Evolutionary conservation across 306 rosid species (phyloP).

Genomic region (Echinosophora koreensis): DNA sequence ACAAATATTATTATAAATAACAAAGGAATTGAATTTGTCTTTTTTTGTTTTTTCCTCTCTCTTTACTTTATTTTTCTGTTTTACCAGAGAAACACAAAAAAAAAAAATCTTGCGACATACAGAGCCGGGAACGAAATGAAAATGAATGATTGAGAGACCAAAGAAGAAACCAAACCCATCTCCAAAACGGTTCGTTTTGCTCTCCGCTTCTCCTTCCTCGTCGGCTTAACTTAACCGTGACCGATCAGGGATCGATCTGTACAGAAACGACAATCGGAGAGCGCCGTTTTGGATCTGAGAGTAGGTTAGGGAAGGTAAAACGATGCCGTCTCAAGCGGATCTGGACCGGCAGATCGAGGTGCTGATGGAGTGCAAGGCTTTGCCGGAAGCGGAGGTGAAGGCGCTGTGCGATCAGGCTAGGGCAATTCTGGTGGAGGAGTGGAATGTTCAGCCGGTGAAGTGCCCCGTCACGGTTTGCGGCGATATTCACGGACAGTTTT

Average conservation of each 20-base stretch:
- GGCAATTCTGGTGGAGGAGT: slow-evolving; percentile 93
- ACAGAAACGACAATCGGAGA: not conserved
- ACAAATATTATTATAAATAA: slow-evolving; percentile 19
- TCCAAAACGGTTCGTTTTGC: slow-evolving; percentile 60
- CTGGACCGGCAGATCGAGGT: slow-evolving; percentile 99
- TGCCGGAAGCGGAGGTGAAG: slow-evolving; percentile 93
- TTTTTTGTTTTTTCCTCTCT: slow-evolving; percentile 44
- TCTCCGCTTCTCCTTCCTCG: slow-evolving; percentile 40
- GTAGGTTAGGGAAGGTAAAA: not conserved
- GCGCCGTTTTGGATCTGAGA: slow-evolving; percentile 57
- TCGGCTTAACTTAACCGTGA: slow-evolving; percentile 30
- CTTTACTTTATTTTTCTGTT: not conserved
- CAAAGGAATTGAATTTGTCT: not conserved
- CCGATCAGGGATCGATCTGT: slow-evolving; percentile 59
- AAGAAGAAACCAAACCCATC: slow-evolving; percentile 42
- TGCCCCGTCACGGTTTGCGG: slow-evolving; percentile 98
- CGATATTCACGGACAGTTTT: slow-evolving; percentile 96
- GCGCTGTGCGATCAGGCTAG: slow-evolving; percentile 93
- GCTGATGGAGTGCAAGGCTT: slow-evolving; percentile 96
- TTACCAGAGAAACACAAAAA: slow-evolving; percentile 37
- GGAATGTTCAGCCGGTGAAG: slow-evolving; percentile 99
- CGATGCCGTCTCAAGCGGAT: slow-evolving; percentile 98
- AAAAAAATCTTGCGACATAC: not conserved
- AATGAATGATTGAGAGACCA: slow-evolving; percentile 57
- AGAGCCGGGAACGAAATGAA: slow-evolving; percentile 47